These are phyloP conservation scores for Xylaria sp. DNA, from an alignment of 2,329 filamentous ascomycete genomes.

Conservation along the genomic window DNA sequence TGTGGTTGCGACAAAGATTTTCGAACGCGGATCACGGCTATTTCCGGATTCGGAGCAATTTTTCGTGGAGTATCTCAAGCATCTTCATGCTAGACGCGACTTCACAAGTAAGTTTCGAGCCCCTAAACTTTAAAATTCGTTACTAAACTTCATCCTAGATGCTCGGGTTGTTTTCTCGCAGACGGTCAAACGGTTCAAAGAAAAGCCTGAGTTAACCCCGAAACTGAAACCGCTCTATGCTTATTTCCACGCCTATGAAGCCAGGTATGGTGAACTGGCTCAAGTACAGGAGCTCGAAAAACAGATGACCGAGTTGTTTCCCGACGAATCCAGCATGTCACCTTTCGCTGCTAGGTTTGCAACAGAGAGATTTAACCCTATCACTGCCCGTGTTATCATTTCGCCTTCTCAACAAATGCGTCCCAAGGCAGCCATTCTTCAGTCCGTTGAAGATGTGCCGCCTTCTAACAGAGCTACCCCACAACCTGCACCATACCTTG, in stretches of 20 bases:
- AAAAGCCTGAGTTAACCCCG: conserved; percentile 73
- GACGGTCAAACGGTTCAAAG: conserved; percentile 79
- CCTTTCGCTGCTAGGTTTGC: conserved; percentile 81
- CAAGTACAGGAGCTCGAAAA: conserved; percentile 91
- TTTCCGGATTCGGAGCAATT: conserved; percentile 95
- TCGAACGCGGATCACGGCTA: conserved; percentile 89
- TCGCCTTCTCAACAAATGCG: conserved; percentile 80
- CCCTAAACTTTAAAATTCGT: conserved; percentile 12
- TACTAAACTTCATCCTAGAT: conserved; percentile 59
- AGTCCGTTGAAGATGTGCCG: conserved; percentile 57
- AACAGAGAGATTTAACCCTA: conserved; percentile 77
- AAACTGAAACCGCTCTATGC: conserved; percentile 86
- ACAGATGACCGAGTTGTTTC: conserved; percentile 92
- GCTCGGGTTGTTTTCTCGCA: conserved; percentile 96
- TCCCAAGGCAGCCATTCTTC: conserved; percentile 59
- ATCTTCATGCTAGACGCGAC: conserved; percentile 89
- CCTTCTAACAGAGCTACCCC: conserved; percentile 54
- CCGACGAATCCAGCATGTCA: conserved; percentile 77
- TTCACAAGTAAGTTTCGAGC: conserved; percentile 75
- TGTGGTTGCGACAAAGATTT: conserved; percentile 89
- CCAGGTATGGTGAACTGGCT: conserved; percentile 87
- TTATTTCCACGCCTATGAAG: conserved; percentile 96
- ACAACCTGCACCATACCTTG: conserved; percentile 40
- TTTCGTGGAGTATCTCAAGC: conserved; percentile 94
- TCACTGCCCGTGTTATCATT: conserved; percentile 79